These are phyloP conservation scores for Protea cynaroides DNA, from an alignment of 164 flowering plant species.

Conservation along the genomic window DNA sequence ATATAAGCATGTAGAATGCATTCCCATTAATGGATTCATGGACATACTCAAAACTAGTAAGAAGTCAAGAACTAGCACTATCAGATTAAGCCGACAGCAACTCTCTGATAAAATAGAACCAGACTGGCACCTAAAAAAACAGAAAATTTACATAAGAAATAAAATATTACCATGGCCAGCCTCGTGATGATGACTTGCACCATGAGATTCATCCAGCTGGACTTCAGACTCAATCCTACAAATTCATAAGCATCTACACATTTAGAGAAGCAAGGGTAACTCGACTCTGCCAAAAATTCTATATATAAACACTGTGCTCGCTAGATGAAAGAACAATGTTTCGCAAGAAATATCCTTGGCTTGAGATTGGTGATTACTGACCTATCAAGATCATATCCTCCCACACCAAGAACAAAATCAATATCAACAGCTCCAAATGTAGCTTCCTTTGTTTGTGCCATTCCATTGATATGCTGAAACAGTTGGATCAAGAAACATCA, in stretches of 20 bases:
- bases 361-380: slow-evolving; percentile 8
- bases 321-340: neutral
- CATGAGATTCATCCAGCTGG: slow-evolving; percentile 33
- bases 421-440: slow-evolving; percentile 79
- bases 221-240: slow-evolving; percentile 78
- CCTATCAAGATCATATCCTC: slow-evolving; percentile 99
- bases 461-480: slow-evolving; percentile 74
- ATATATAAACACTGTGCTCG: neutral
- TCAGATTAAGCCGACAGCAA: slow-evolving; percentile 1
- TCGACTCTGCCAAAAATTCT: neutral
- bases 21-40: too few relatives aligned
- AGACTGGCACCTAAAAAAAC: neutral
- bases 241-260: slow-evolving; percentile 8
- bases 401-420: slow-evolving; percentile 91
- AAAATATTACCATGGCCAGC: slow-evolving; percentile 35
- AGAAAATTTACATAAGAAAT: neutral
- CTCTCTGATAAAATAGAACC: neutral
- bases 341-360: neutral
- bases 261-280: neutral
- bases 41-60: too few relatives aligned
- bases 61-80: too few relatives aligned
- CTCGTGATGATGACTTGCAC: slow-evolving; percentile 34
- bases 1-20: too few relatives aligned
- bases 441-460: slow-evolving; percentile 81
- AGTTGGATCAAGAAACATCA: neutral